Conservation (phyloP, 768 basidiomycete genomes). For the Lactifluus echinatus region DNA sequence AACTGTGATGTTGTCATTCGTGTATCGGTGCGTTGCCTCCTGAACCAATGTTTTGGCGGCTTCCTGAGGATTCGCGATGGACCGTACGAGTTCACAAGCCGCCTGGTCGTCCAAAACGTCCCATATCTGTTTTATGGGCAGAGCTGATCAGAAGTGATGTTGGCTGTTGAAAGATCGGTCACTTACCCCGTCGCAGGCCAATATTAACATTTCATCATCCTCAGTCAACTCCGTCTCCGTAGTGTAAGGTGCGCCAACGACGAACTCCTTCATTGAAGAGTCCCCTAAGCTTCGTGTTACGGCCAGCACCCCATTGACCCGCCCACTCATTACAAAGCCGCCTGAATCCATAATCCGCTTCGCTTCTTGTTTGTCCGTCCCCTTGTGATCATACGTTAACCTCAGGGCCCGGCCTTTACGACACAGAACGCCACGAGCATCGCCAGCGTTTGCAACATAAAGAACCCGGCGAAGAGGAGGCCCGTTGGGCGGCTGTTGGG, state of each 20-base stretch:
- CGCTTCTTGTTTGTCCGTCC: constrained; percentile 92
- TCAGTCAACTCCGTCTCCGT: constrained; percentile 92
- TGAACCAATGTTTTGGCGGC: constrained; percentile 70
- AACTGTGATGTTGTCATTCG: constrained; percentile 91
- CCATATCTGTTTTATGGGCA: constrained; percentile 62
- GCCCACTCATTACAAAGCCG: constrained; percentile 97
- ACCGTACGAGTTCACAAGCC: constrained; percentile 78
- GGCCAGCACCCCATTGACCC: constrained; percentile 95
- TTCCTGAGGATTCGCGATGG: constrained; percentile 66
- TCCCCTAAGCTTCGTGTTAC: constrained; percentile 96
- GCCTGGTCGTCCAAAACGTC: constrained; percentile 89
- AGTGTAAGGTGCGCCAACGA: constrained; percentile 95
- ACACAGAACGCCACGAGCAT: constrained; percentile 90
- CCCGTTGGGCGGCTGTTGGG: constrained; percentile 19
- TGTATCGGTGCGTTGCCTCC: constrained; percentile 80
- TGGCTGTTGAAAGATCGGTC: neutral
- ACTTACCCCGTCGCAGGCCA: constrained; percentile 96
- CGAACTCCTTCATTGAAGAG: constrained; percentile 98
- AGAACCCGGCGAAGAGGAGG: constrained; percentile 59
- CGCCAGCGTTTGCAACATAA: constrained; percentile 95
- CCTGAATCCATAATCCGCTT: constrained; percentile 97
- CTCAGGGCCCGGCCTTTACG: constrained; percentile 85
- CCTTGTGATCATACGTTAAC: constrained; percentile 98
- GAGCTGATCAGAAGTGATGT: neutral
- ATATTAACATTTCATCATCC: constrained; percentile 88